Evolutionary conservation across 768 basidiomycete genomes (phyloP).

Genomic region (Suillus clintonianus): DNA sequence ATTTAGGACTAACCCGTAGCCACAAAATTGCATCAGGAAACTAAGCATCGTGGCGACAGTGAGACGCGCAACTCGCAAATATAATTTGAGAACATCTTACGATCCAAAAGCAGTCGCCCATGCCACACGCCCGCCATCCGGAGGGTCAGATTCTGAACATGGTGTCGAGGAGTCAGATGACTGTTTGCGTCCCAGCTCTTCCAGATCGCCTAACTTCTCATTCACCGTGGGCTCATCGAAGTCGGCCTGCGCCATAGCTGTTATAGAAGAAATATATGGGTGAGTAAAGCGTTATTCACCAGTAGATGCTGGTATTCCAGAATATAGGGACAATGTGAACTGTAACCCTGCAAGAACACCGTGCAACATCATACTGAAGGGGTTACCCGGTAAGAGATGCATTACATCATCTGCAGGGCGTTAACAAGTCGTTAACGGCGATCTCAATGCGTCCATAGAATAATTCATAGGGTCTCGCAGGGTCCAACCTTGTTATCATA

Average conservation of each 20-base stretch:
- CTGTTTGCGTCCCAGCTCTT: not conserved
- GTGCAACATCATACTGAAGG: not conserved
- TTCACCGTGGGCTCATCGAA: not conserved
- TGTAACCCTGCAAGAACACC: not conserved
- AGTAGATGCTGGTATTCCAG: not conserved
- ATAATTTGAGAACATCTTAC: constrained; percentile 2
- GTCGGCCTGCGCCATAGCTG: not conserved
- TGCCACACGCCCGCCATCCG: constrained; percentile 10
- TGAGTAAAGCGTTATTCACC: not conserved
- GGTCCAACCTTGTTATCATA: not conserved
- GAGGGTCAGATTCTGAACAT: not conserved
- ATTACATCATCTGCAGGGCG: not conserved
- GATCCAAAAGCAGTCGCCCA: constrained; percentile 13
- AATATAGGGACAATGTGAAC: not conserved
- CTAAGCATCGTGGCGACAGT: constrained; percentile 4
- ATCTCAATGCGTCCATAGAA: not conserved
- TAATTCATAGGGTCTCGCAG: not conserved
- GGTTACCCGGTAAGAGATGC: not conserved
- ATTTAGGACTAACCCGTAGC: constrained; percentile 20
- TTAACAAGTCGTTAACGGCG: not conserved
- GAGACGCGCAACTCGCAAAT: not conserved
- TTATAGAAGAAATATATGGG: not conserved
- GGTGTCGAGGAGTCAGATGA: not conserved
- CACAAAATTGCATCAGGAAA: constrained; percentile 29
- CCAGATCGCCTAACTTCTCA: not conserved